Evolutionary conservation across 306 rosid species (phyloP).

Genomic region (Trichosanthes truncata): DNA sequence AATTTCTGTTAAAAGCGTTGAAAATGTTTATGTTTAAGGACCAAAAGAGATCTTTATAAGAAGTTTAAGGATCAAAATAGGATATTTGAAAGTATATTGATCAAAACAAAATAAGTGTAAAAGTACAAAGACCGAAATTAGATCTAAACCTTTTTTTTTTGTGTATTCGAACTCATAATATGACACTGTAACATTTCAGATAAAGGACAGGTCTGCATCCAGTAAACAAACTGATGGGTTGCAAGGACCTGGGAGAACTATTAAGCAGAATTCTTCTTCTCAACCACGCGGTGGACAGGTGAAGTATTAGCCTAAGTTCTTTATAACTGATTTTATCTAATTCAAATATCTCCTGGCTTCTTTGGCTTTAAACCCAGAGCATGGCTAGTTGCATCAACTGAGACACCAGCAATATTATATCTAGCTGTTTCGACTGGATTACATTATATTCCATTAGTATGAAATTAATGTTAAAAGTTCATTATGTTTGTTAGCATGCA

Average conservation of each 20-base stretch:
- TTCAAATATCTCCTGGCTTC: background rate
- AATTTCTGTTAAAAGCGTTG: background rate
- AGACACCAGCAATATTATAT: background rate
- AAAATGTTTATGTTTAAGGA: background rate
- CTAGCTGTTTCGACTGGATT: background rate
- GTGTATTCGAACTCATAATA: constrained; percentile 3
- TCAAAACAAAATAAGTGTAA: background rate
- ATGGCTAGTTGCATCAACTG: background rate
- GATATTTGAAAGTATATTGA: background rate
- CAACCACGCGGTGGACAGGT: constrained; percentile 58
- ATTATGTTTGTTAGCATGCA: background rate
- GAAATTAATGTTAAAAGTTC: background rate
- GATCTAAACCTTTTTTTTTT: background rate
- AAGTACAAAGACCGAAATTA: background rate
- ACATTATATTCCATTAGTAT: background rate
- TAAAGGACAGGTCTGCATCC: constrained; percentile 32
- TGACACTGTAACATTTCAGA: constrained; percentile 28
- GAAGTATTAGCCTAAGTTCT: constrained; percentile 1
- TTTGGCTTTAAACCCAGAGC: background rate
- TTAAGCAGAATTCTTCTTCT: constrained; percentile 34
- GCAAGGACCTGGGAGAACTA: constrained; percentile 40
- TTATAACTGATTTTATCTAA: background rate
- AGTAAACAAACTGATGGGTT: constrained; percentile 38
- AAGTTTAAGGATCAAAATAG: background rate
- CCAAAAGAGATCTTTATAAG: background rate